Conservation (phyloP, 768 basidiomycete genomes). For the Tulasnella sp. region DNA sequence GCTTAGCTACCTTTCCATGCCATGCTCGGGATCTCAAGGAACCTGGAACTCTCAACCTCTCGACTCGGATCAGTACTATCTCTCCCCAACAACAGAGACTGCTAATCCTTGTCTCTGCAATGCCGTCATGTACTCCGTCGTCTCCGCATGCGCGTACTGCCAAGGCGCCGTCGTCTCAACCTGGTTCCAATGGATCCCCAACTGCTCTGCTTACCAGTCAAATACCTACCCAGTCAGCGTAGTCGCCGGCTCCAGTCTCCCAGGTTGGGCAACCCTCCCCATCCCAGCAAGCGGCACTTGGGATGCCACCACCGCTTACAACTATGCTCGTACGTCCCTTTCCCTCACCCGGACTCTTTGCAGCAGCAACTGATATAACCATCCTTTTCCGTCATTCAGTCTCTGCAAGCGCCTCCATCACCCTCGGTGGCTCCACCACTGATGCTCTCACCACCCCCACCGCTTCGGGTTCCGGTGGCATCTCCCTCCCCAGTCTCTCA, state of each 20-base stretch:
- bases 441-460: not conserved
- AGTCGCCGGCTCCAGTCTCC: not conserved
- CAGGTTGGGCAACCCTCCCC: not conserved
- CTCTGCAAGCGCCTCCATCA: conserved; percentile 1
- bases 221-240: not conserved
- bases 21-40: not conserved
- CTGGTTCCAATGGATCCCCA: conserved; percentile 7
- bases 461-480: not conserved
- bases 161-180: conserved; percentile 10
- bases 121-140: not conserved
- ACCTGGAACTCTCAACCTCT: conserved; percentile 5
- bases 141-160: conserved; percentile 6
- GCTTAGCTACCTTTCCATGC: not conserved
- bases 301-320: not conserved
- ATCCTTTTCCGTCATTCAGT: not conserved
- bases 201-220: not conserved
- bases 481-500: not conserved
- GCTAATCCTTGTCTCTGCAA: conserved; percentile 2
- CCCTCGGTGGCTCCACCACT: not conserved
- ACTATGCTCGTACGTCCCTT: not conserved
- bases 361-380: not conserved
- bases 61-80: not conserved
- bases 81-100: not conserved
- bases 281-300: not conserved
- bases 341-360: not conserved